Conservation (phyloP, 768 basidiomycete species). For the Cyclocybe cylindracea region DNA sequence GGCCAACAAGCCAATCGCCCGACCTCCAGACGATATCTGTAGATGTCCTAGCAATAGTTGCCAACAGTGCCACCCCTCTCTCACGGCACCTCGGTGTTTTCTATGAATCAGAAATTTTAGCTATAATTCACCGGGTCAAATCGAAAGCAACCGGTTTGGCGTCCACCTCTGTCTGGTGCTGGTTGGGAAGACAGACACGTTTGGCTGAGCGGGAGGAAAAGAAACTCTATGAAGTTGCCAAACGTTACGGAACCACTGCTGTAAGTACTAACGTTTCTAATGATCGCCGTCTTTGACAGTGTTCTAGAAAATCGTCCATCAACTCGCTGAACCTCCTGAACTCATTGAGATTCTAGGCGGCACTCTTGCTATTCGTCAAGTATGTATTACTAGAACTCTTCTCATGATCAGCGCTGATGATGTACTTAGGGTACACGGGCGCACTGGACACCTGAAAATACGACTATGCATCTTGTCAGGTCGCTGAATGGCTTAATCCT, state of each 20-base stretch:
- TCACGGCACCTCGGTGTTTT: slow-evolving; percentile 53
- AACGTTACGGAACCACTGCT: slow-evolving; percentile 66
- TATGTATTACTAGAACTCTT: slow-evolving; percentile 25
- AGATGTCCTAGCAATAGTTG: slow-evolving; percentile 64
- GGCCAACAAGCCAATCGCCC: slow-evolving; percentile 22
- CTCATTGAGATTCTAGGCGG: slow-evolving; percentile 69
- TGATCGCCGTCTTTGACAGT: slow-evolving; percentile 2
- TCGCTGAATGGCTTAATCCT: slow-evolving; percentile 47
- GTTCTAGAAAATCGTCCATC: slow-evolving; percentile 45
- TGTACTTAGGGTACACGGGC: slow-evolving; percentile 59
- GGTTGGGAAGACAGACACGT: slow-evolving; percentile 61
- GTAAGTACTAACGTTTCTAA: slow-evolving; percentile 39
- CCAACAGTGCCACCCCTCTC: slow-evolving; percentile 47
- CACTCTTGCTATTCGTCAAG: slow-evolving; percentile 74
- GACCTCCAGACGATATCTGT: slow-evolving; percentile 66
- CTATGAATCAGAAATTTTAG: slow-evolving; percentile 73
- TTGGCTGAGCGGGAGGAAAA: slow-evolving; percentile 61
- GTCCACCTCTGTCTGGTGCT: slow-evolving; percentile 72
- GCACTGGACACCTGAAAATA: slow-evolving; percentile 81
- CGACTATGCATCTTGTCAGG: slow-evolving; percentile 78
- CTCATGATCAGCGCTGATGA: not conserved
- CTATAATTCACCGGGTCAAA: slow-evolving; percentile 70
- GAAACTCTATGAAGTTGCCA: slow-evolving; percentile 71
- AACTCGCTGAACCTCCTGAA: slow-evolving; percentile 64
- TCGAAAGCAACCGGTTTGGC: slow-evolving; percentile 65